Percentiles rank a stretch among this genome's conserved stretches.
These are phyloP conservation scores for Pseudocercospora cruenta DNA, from an alignment of 2,329 filamentous ascomycete species.

Conservation along the genomic window DNA sequence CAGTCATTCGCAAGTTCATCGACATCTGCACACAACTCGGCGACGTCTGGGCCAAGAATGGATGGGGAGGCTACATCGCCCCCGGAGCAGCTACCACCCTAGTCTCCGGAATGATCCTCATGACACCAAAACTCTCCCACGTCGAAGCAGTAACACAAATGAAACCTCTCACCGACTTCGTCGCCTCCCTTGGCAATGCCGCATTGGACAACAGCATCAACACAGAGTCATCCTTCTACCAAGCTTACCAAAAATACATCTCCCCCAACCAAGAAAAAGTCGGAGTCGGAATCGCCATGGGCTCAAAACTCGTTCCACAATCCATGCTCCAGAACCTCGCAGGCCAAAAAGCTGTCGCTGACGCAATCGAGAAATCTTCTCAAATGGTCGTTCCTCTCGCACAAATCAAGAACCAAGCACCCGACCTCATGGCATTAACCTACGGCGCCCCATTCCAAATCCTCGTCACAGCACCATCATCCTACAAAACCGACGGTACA, in stretches of 20 bases:
- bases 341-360: background rate
- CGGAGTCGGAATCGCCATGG: conserved; percentile 1
- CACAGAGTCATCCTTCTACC: conserved; percentile 19
- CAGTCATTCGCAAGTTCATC: conserved; percentile 21
- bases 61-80: conserved; percentile 26
- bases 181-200: background rate
- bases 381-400: conserved; percentile 7
- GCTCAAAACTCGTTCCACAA: background rate
- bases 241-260: conserved; percentile 26
- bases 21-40: conserved; percentile 19
- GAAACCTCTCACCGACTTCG: conserved; percentile 15
- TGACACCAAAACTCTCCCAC: conserved; percentile 12
- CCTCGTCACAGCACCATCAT: conserved; percentile 23
- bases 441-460: conserved; percentile 24
- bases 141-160: conserved; percentile 4
- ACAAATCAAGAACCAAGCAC: background rate
- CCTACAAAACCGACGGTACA: conserved; percentile 21
- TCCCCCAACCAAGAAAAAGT: conserved; percentile 26
- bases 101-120: conserved; percentile 16
- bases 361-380: background rate
- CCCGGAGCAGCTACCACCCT: conserved; percentile 9
- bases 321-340: background rate
- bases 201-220: conserved; percentile 22
- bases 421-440: conserved; percentile 13
- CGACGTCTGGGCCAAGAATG: conserved; percentile 24